Conservation (phyloP, 208 protist genomes). For the Phytomonas serpens region DNA sequence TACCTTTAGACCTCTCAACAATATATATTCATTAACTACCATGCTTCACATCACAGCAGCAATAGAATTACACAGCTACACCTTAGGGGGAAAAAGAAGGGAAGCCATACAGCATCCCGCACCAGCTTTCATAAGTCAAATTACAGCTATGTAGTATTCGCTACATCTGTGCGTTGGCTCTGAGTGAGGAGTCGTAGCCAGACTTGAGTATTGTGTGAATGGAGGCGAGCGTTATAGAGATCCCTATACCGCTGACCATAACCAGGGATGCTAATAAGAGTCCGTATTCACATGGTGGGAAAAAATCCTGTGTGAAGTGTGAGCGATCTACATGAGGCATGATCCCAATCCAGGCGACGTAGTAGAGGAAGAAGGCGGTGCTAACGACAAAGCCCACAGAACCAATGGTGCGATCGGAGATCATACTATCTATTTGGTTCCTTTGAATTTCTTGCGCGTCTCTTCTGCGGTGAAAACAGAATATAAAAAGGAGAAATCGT, state of each 20-base stretch:
- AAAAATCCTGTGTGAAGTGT: conserved; percentile 72
- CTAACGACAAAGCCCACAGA: conserved; percentile 31
- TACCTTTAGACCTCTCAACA: not conserved
- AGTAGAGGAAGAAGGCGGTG: conserved; percentile 63
- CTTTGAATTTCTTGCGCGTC: not conserved
- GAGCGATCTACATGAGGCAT: conserved; percentile 74
- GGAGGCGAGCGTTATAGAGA: conserved; percentile 37
- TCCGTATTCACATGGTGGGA: conserved; percentile 70
- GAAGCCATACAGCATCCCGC: too few species aligned
- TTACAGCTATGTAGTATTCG: not conserved
- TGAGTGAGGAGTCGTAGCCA: conserved; percentile 19
- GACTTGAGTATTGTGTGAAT: conserved; percentile 55
- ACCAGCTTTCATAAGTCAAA: too few species aligned
- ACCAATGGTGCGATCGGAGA: conserved; percentile 68
- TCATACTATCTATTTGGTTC: conserved; percentile 23
- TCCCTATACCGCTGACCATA: conserved; percentile 29
- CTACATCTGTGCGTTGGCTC: not conserved
- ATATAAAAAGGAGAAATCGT: conserved; percentile 3
- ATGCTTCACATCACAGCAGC: not conserved
- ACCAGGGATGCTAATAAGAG: conserved; percentile 45
- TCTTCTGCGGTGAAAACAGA: not conserved
- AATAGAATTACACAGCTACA: too few species aligned
- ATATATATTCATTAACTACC: not conserved
- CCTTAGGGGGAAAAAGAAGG: too few species aligned
- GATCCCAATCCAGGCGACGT: conserved; percentile 69